Evolutionary conservation across 2,329 filamentous ascomycete species (phyloP).

Genomic region (Colletotrichum magnum): DNA sequence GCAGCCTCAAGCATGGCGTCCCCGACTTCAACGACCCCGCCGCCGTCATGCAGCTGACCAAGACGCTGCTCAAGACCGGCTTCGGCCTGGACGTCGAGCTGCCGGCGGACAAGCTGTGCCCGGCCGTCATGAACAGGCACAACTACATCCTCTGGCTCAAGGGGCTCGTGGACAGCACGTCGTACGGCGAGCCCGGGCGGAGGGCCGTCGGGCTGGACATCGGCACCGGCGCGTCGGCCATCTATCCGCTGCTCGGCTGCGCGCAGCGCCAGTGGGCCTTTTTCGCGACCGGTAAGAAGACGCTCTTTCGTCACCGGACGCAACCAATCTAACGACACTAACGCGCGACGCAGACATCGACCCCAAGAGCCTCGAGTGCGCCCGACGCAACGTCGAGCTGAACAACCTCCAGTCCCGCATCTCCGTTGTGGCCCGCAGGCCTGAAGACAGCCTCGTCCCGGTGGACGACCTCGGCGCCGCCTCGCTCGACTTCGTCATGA

Average conservation of each 20-base stretch:
- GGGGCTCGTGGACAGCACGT: constrained; percentile 80
- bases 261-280: constrained; percentile 81
- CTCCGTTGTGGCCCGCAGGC: constrained; percentile 69
- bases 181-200: constrained; percentile 62
- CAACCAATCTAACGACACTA: neutral
- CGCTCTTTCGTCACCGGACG: neutral
- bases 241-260: constrained; percentile 89
- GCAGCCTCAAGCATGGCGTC: constrained; percentile 60
- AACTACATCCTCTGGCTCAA: constrained; percentile 95
- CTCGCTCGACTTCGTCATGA: constrained; percentile 86
- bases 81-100: constrained; percentile 80
- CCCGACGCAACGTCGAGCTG: constrained; percentile 74
- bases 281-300: constrained; percentile 68
- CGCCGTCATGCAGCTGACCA: constrained; percentile 85
- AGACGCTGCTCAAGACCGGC: constrained; percentile 80
- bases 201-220: constrained; percentile 82
- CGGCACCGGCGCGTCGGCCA: constrained; percentile 90
- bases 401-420: constrained; percentile 79
- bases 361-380: constrained; percentile 74
- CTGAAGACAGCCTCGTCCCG: constrained; percentile 72
- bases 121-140: constrained; percentile 81
- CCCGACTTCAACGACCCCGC: constrained; percentile 86
- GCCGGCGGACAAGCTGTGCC: constrained; percentile 85
- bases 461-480: constrained; percentile 66
- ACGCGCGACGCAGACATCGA: constrained; percentile 75